phyloP scores from a whole-genome alignment of 805 yeast species.

The Ogataea thermomethanolica region DNA sequence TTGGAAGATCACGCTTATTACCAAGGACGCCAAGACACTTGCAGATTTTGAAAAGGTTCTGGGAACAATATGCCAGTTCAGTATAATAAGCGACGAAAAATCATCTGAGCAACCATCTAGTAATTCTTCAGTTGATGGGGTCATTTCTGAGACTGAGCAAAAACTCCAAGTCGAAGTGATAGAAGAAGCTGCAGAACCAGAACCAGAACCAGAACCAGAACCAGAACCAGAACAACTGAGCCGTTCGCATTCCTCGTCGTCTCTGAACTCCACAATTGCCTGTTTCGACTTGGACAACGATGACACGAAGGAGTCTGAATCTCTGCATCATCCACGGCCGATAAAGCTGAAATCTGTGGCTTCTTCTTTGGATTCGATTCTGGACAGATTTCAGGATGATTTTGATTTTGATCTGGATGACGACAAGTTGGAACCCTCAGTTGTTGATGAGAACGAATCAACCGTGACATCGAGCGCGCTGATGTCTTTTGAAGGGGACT shows the following conservation, averaged over 20 bases:
- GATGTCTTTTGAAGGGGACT: conserved; percentile 44
- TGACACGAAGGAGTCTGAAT: conserved; percentile 5
- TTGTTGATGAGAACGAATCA: conserved; percentile 8
- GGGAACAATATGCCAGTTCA: conserved; percentile 20
- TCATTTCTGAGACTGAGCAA: neutral
- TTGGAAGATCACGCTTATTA: conserved; percentile 53
- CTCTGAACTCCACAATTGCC: conserved; percentile 36
- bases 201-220: neutral
- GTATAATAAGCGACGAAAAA: conserved; percentile 5
- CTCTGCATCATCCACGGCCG: conserved; percentile 25
- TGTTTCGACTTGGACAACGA: conserved; percentile 31
- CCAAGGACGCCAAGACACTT: conserved; percentile 29
- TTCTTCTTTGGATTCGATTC: conserved; percentile 28
- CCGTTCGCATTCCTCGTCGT: conserved; percentile 22
- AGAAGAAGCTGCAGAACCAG: neutral
- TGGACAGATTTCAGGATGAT: conserved; percentile 23
- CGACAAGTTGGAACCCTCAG: neutral
- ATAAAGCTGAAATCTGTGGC: conserved; percentile 20
- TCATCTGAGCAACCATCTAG: neutral
- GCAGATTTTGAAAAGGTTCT: conserved; percentile 13
- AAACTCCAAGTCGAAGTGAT: neutral
- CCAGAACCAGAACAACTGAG: conserved; percentile 4
- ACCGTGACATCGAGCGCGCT: conserved; percentile 27
- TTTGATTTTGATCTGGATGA: conserved; percentile 12
- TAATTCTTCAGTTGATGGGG: neutral